Evolutionary conservation across 2,329 filamentous ascomycete species (phyloP).

Genomic region (Oidium heveae): DNA sequence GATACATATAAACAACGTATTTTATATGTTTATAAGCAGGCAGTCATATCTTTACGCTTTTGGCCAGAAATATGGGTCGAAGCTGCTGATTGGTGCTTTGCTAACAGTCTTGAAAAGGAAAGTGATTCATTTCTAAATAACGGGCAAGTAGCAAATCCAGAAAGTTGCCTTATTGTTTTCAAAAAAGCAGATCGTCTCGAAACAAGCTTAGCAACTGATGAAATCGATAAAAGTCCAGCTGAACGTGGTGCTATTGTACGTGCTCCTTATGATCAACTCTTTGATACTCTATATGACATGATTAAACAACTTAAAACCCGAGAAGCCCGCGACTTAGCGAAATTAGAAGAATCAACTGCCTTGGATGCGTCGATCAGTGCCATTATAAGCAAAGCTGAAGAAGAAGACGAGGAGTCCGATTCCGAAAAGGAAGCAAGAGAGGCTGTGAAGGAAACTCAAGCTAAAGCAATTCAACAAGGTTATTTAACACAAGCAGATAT

Average conservation of each 20-base stretch:
- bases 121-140: conserved; percentile 45
- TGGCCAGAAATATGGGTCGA: conserved; percentile 94
- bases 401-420: conserved; percentile 20
- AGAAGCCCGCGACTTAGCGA: conserved; percentile 31
- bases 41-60: conserved; percentile 77
- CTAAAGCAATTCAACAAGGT: conserved; percentile 34
- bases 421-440: conserved; percentile 16
- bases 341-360: conserved; percentile 24
- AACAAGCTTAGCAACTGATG: conserved; percentile 47
- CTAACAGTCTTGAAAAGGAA: conserved; percentile 44
- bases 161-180: conserved; percentile 74
- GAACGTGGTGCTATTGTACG: conserved; percentile 39
- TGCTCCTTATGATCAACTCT: conserved; percentile 57
- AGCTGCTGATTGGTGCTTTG: conserved; percentile 75
- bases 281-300: conserved; percentile 73
- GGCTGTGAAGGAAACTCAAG: conserved; percentile 30
- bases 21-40: conserved; percentile 79
- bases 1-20: conserved; percentile 53
- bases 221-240: conserved; percentile 41
- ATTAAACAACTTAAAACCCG: conserved; percentile 45
- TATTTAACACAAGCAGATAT: conserved; percentile 49
- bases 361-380: conserved; percentile 15
- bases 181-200: conserved; percentile 78
- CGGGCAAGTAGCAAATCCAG: conserved; percentile 72
- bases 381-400: conserved; percentile 22